Base-by-base conservation (phyloP, 164 flowering plant genomes). In the Chimonanthus praecox region DNA sequence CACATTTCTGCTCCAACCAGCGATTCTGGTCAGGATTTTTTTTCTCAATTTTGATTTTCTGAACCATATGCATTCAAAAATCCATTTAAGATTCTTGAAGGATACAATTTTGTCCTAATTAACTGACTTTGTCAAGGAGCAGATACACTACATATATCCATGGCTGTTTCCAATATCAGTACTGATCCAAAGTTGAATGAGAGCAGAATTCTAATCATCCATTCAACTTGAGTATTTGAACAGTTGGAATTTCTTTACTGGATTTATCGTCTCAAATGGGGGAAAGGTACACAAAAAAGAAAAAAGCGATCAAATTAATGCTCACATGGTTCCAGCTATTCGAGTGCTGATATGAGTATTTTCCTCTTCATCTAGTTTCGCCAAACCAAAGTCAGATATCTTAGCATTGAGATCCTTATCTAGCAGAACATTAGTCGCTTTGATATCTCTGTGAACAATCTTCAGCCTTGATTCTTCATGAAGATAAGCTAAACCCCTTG, bases 331-430 rank as follows among this genome's bases (percentile, higher is more conserved):
- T 82, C 97, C 97, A 21, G 97, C 94, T 69, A 90, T 78, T 49
- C 90, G 74, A 5, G 97, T 90, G 76, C 89, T 90, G 79, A 91
- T 89, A 68, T 90, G 94, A 13, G 94, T 89, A 9, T 88, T 81
- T 45, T 88, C 90, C 61, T 89, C 90, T 73, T 89, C 94, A 77
- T 87, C 83, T 71, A 90, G 92, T 76, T 85, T 89, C 33, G 97
- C 94, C 62, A 92, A 78, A 50, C 94, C 97, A 81, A 92, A 92
- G 78, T 92, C 97, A 10, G 97, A 90, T 76, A 90, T 90, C 74
- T 90, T 92, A 5, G 97, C 86, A 74, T 85, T 89, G 5, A 89
- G 77, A 74, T 87, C 78, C 76, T 84, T 88, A 77, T 89, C 97
- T 60, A 92, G 73, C 21, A 75, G 70, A n/a, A 75, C 69, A 75